These are phyloP conservation scores for Solanum medicagineum DNA, from an alignment of 257 asterid genomes.

Conservation along the genomic window DNA sequence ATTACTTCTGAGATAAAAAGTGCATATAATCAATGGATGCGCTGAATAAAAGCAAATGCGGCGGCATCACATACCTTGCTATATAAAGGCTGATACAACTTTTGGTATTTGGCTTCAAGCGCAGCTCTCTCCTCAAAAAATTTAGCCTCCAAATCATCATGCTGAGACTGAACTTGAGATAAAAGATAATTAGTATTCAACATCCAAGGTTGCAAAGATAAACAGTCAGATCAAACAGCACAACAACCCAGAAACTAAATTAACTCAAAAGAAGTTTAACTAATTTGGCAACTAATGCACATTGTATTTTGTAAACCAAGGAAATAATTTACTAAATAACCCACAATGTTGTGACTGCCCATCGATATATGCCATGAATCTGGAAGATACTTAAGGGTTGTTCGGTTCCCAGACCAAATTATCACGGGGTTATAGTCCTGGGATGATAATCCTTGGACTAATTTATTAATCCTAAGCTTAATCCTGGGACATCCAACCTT, in stretches of 20 bases:
- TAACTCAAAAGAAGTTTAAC: neutral
- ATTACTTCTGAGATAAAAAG: neutral
- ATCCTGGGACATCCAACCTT: neutral
- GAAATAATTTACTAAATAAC: neutral
- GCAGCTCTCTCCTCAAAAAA: slow-evolving; percentile 55
- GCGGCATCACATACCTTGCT: slow-evolving; percentile 22
- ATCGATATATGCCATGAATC: neutral
- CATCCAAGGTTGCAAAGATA: neutral
- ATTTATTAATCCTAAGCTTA: neutral
- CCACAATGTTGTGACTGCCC: neutral
- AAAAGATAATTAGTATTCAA: neutral
- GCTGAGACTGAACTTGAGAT: slow-evolving; percentile 26
- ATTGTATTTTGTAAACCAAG: neutral
- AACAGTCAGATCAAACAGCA: neutral
- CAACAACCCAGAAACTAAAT: neutral
- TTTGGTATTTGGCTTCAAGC: slow-evolving; percentile 67
- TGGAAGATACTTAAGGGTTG: neutral
- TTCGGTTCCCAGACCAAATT: neutral
- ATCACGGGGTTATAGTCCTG: neutral
- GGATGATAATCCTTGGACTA: neutral
- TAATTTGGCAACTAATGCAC: neutral
- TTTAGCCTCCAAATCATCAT: slow-evolving; percentile 55
- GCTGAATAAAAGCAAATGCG: neutral
- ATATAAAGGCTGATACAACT: slow-evolving; percentile 48
- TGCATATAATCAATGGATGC: neutral